These are phyloP conservation scores for Lignosus rhinocerotis DNA, from an alignment of 1,284 basidiomycete species.

Conservation along the genomic window DNA sequence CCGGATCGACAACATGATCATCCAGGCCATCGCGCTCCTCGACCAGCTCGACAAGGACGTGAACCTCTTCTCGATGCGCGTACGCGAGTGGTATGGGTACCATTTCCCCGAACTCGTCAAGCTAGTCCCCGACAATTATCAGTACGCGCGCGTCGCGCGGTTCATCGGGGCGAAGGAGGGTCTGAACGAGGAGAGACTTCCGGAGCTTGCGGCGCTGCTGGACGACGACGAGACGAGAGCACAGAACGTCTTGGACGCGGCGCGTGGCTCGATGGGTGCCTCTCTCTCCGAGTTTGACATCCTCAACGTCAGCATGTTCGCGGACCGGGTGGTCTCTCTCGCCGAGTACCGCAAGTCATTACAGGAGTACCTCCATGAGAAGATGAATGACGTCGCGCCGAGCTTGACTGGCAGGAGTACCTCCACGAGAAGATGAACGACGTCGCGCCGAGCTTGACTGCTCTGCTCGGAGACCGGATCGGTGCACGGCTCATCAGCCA, in stretches of 20 bases:
- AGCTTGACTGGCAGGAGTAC: conserved; percentile 92
- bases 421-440: conserved; percentile 98
- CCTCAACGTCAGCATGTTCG: conserved; percentile 95
- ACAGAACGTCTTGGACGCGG: conserved; percentile 93
- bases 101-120: conserved; percentile 98
- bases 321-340: conserved; percentile 88
- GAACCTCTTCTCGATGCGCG: conserved; percentile 98
- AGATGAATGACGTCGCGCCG: conserved; percentile 98
- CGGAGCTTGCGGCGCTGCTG: conserved; percentile 81
- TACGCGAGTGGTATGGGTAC: conserved; percentile 99
- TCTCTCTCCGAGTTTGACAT: conserved; percentile 93
- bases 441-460: conserved; percentile 94
- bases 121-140: conserved; percentile 93
- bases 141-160: conserved; percentile 87
- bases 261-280: conserved; percentile 94
- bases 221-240: conserved; percentile 88
- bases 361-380: conserved; percentile 89
- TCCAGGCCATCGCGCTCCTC: conserved; percentile 97
- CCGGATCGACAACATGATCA: conserved; percentile 99
- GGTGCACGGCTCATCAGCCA: conserved; percentile 96
- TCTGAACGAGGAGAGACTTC: conserved; percentile 74
- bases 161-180: conserved; percentile 92
- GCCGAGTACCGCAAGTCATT: conserved; percentile 94
- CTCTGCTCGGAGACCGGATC: conserved; percentile 93
- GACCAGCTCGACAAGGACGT: conserved; percentile 99